A percentile compares a stretch with the other conserved stretches of the same genome.
These are phyloP conservation scores for Paecilomyces dactylethromorphus DNA, from an alignment of 2,329 filamentous ascomycete genomes.

Conservation along the genomic window DNA sequence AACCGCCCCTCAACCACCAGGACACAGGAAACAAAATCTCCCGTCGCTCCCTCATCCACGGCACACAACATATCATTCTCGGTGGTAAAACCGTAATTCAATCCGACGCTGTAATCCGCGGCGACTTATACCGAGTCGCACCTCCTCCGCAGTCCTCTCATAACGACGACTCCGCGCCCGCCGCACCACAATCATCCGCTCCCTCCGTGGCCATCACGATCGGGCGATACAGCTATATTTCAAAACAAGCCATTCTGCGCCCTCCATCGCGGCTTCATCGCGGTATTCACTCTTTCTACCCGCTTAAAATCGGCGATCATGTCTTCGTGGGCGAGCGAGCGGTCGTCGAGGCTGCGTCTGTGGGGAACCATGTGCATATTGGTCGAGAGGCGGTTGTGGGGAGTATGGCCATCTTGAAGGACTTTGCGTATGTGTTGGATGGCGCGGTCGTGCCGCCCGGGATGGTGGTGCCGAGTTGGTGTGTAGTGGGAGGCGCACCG, in stretches of 20 bases:
- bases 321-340: slow-evolving; percentile 75
- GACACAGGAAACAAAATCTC: slow-evolving; percentile 99
- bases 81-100: slow-evolving; percentile 95
- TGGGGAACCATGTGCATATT: slow-evolving; percentile 82
- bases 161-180: slow-evolving; percentile 28
- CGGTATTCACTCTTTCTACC: slow-evolving; percentile 60
- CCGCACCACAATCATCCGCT: slow-evolving; percentile 19
- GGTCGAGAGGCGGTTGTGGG: slow-evolving; percentile 71
- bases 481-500: slow-evolving; percentile 78
- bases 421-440: slow-evolving; percentile 83
- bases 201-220: slow-evolving; percentile 63
- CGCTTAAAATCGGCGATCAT: slow-evolving; percentile 88
- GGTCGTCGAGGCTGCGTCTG: slow-evolving; percentile 73
- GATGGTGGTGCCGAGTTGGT: slow-evolving; percentile 90
- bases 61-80: slow-evolving; percentile 95
- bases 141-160: slow-evolving; percentile 10
- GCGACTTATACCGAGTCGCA: slow-evolving; percentile 66
- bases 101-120: slow-evolving; percentile 87
- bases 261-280: slow-evolving; percentile 79
- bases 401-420: slow-evolving; percentile 86
- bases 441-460: slow-evolving; percentile 75
- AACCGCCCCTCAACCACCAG: slow-evolving; percentile 38
- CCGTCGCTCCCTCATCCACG: slow-evolving; percentile 81
- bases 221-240: slow-evolving; percentile 85
- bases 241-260: slow-evolving; percentile 67